Percentiles rank a stretch among this genome's conserved stretches.
Evolutionary conservation across 768 basidiomycete genomes (phyloP).

Genomic region (Russula foetens): DNA sequence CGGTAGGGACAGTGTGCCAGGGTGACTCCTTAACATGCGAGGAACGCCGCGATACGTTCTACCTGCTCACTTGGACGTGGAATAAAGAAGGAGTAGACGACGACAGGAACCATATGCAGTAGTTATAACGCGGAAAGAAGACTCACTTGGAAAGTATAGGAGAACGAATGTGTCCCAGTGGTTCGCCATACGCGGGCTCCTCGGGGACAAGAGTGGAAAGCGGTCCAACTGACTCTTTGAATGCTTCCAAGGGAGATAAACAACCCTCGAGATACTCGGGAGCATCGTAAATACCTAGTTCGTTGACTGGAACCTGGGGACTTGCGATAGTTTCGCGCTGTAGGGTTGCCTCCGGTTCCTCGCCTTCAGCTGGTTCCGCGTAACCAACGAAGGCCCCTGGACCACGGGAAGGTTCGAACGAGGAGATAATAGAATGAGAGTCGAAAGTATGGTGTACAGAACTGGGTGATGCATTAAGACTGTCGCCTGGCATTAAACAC

Average conservation of each 20-base stretch:
- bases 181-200: not conserved
- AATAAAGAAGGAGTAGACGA: not conserved
- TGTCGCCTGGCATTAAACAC: slow-evolving; percentile 18
- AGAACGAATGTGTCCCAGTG: slow-evolving; percentile 14
- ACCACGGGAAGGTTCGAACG: slow-evolving; percentile 2
- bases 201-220: not conserved
- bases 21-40: not conserved
- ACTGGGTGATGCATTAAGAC: slow-evolving; percentile 15
- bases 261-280: not conserved
- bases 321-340: not conserved
- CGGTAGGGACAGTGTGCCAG: not conserved
- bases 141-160: slow-evolving; percentile 20
- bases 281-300: slow-evolving; percentile 10
- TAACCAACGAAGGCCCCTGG: not conserved
- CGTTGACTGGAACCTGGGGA: not conserved
- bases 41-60: not conserved
- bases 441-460: not conserved
- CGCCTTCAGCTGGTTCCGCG: not conserved
- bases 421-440: slow-evolving; percentile 12
- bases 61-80: not conserved
- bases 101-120: not conserved
- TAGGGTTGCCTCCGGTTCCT: not conserved
- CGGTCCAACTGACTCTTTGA: not conserved
- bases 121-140: not conserved
- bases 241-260: slow-evolving; percentile 10